phyloP scores from a whole-genome alignment of 2,329 filamentous ascomycete species.

The Aureobasidium sp. region DNA sequence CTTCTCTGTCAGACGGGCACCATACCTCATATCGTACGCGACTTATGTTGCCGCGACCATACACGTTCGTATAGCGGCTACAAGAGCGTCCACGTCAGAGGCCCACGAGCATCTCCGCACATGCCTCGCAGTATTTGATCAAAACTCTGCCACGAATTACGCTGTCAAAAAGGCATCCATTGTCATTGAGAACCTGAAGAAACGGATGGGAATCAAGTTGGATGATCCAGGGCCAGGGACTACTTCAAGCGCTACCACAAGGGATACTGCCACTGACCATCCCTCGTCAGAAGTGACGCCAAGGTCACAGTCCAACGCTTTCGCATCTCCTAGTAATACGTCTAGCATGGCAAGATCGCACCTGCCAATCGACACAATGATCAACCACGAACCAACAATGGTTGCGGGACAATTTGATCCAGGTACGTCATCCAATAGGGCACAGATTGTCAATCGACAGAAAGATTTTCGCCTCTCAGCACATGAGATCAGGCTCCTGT shows the following conservation, averaged over 20 bases:
- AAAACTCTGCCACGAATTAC: constrained; percentile 47
- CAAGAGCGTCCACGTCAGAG: constrained; percentile 32
- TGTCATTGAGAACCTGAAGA: constrained; percentile 42
- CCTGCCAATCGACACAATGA: neutral
- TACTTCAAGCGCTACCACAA: neutral
- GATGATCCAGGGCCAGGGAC: constrained; percentile 3
- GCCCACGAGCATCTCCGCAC: constrained; percentile 37
- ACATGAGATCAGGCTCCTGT: no score
- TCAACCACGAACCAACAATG: constrained; percentile 17
- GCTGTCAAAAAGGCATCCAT: constrained; percentile 41
- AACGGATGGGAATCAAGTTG: constrained; percentile 34
- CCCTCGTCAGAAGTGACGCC: neutral
- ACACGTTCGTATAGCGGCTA: constrained; percentile 44
- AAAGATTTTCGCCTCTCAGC: no score
- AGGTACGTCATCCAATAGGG: no score
- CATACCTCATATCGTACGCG: constrained; percentile 50
- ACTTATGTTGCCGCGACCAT: constrained; percentile 51
- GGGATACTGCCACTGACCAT: neutral
- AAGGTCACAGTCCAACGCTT: neutral
- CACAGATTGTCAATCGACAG: no score
- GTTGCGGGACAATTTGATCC: constrained; percentile 24
- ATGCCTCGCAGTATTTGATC: constrained; percentile 42
- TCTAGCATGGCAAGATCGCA: neutral
- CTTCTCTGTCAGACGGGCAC: constrained; percentile 42
- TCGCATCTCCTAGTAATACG: neutral